Conservation (phyloP, 805 yeast genomes). For the Candida ficus region DNA sequence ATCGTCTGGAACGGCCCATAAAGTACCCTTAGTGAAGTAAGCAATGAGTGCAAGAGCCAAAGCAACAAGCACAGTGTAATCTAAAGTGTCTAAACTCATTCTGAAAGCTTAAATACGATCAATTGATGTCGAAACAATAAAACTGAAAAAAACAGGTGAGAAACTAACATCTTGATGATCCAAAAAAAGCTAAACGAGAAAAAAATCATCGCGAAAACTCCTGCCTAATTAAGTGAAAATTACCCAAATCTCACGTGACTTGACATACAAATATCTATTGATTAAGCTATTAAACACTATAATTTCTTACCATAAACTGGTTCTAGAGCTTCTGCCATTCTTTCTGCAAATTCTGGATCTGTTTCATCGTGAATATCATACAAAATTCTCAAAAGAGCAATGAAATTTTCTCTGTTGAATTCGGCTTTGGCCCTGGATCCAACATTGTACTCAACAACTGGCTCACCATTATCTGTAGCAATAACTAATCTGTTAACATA, state of each 20-base stretch:
- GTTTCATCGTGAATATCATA: constrained; percentile 12
- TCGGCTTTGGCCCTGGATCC: constrained; percentile 27
- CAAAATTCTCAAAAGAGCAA: constrained; percentile 18
- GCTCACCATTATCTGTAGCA: constrained; percentile 17
- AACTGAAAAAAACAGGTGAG: not conserved
- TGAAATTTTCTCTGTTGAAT: constrained; percentile 22
- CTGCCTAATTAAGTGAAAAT: not conserved
- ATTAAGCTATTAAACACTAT: no score
- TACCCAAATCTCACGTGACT: not conserved
- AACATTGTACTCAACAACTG: constrained; percentile 24
- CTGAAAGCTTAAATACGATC: not conserved
- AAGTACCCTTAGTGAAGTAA: constrained; percentile 60
- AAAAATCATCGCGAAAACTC: constrained; percentile 2
- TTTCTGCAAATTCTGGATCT: constrained; percentile 14
- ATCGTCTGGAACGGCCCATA: constrained; percentile 38
- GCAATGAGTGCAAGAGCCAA: constrained; percentile 60
- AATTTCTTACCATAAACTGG: constrained; percentile 13
- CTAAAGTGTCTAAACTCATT: constrained; percentile 68
- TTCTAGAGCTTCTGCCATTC: constrained; percentile 14
- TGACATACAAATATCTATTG: no score
- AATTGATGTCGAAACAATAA: not conserved
- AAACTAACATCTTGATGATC: not conserved
- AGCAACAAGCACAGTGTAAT: constrained; percentile 60
- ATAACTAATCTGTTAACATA: constrained; percentile 21
- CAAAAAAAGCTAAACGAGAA: not conserved